A percentile compares a stretch with the other conserved stretches of the same genome.
phyloP scores from a whole-genome alignment of 495 filamentous ascomycete species.

The Mytilinidion resinicola region DNA sequence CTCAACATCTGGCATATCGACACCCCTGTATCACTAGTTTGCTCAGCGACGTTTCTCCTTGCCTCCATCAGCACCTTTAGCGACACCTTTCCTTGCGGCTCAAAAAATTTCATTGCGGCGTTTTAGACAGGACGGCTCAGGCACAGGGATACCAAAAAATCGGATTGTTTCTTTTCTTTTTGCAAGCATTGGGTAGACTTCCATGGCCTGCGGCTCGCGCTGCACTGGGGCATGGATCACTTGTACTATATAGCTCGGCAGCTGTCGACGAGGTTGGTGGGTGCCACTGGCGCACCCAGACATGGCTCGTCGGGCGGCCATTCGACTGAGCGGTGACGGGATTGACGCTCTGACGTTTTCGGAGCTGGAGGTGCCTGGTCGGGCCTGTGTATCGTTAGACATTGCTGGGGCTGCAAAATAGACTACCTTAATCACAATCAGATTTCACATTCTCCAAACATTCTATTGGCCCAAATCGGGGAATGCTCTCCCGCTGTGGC shows the following conservation, averaged over 20 bases:
- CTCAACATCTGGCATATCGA: not conserved
- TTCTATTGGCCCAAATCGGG: not conserved
- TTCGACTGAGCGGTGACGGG: constrained; percentile 10
- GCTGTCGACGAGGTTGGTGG: constrained; percentile 10
- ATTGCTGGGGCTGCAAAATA: constrained; percentile 15
- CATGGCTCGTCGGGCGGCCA: constrained; percentile 20
- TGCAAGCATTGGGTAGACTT: constrained; percentile 27
- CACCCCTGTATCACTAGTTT: constrained; percentile 8
- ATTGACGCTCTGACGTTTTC: constrained; percentile 11
- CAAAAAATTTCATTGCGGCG: constrained; percentile 16
- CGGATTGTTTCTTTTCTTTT: constrained; percentile 16
- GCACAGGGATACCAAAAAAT: constrained; percentile 28
- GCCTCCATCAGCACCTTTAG: constrained; percentile 5
- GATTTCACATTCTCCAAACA: constrained; percentile 10
- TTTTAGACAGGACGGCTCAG: constrained; percentile 29
- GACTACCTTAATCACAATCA: constrained; percentile 23
- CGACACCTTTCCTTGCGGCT: constrained; percentile 1
- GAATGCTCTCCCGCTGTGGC: not conserved
- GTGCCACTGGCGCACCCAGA: constrained; percentile 10
- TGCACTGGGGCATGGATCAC: constrained; percentile 17
- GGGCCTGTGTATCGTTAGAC: constrained; percentile 25
- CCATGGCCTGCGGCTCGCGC: constrained; percentile 22
- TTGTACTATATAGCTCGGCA: constrained; percentile 24
- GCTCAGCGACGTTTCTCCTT: constrained; percentile 6
- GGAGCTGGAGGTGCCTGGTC: constrained; percentile 20